Conservation (phyloP, 371 early-diverging fungal species). For the Mucor saturninus region DNA sequence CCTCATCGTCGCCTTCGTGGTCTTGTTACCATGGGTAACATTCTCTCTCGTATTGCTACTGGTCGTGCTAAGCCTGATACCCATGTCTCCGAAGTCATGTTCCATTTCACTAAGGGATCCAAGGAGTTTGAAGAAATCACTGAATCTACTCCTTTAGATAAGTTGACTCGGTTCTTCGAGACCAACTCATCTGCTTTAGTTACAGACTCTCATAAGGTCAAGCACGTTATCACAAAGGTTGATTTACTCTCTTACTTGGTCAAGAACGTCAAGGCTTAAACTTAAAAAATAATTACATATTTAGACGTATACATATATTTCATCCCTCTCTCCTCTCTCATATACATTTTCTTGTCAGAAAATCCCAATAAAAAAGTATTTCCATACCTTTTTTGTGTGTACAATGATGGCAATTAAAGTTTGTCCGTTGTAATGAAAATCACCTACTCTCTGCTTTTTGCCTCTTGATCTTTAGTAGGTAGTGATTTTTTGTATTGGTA, state of each 20-base stretch:
- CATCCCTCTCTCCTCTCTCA: neutral
- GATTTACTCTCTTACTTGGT: conserved; percentile 88
- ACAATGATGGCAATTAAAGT: too few species aligned
- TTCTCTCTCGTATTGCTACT: conserved; percentile 77
- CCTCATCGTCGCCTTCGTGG: conserved; percentile 72
- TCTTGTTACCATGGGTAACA: conserved; percentile 87
- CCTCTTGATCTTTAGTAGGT: too few species aligned
- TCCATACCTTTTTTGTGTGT: too few species aligned
- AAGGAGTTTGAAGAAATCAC: conserved; percentile 87
- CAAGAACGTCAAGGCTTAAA: conserved; percentile 39
- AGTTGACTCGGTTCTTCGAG: conserved; percentile 89
- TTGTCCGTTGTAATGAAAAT: too few species aligned
- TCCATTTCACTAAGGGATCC: conserved; percentile 65
- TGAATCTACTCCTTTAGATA: conserved; percentile 78
- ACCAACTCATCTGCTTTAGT: conserved; percentile 88
- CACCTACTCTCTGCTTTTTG: too few species aligned
- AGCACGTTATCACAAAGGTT: conserved; percentile 90
- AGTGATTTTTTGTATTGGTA: too few species aligned
- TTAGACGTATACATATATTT: neutral
- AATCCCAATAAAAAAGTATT: neutral
- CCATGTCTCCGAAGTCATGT: conserved; percentile 84
- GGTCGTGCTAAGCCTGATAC: conserved; percentile 70
- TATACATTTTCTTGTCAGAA: neutral
- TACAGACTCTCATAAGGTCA: conserved; percentile 76
- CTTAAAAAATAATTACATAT: neutral